Percentiles rank a stretch among this genome's conserved stretches.
Evolutionary conservation across 2,329 filamentous ascomycete species (phyloP).

Genomic region (Paecilomyces dactylethromorphus): DNA sequence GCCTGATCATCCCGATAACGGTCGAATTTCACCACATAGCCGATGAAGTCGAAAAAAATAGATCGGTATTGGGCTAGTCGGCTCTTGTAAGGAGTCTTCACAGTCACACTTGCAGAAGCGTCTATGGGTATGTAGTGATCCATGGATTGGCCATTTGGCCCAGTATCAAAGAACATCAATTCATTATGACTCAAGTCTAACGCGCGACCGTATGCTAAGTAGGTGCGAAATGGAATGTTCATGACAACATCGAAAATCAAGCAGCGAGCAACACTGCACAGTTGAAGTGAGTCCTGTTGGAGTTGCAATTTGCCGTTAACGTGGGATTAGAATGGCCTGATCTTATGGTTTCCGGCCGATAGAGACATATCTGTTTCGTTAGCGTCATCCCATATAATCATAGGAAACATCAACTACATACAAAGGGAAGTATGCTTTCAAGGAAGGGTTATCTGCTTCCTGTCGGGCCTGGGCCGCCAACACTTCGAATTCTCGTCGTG

Average conservation of each 20-base stretch:
- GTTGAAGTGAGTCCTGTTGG: neutral
- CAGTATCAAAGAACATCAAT: neutral
- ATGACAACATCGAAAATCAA: neutral
- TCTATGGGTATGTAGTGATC: neutral
- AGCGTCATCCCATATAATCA: constrained; percentile 5
- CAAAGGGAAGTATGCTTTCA: constrained; percentile 42
- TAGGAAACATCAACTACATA: constrained; percentile 16
- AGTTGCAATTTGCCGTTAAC: neutral
- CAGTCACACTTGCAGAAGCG: neutral
- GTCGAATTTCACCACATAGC: neutral
- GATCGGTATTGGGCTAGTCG: neutral
- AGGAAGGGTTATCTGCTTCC: constrained; percentile 28
- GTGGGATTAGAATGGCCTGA: neutral
- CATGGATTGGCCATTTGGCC: neutral
- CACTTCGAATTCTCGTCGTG: constrained; percentile 27
- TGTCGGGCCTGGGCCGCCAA: constrained; percentile 30
- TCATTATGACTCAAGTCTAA: neutral
- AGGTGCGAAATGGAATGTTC: neutral
- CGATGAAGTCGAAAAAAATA: neutral
- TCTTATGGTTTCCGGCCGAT: constrained; percentile 32
- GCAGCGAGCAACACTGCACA: neutral
- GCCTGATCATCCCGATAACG: neutral
- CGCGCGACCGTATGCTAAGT: neutral
- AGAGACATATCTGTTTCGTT: constrained; percentile 33
- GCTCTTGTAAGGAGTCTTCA: neutral